phyloP scores from a whole-genome alignment of 352 stramenopile genomes.

The Blastocystis sp. region DNA sequence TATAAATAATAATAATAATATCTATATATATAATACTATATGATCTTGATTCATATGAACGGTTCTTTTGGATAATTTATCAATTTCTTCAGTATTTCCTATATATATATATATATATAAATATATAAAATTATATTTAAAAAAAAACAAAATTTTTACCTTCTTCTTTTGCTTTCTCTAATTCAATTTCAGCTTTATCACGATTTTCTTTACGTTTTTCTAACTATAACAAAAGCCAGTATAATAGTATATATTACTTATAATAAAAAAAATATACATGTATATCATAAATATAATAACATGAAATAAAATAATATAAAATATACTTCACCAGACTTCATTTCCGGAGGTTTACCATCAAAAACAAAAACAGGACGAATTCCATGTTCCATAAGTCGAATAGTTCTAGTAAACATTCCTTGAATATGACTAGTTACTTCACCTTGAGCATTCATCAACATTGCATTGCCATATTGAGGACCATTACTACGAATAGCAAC shows the following conservation, averaged over 20 bases:
- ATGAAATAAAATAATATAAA: background rate
- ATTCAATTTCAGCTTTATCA: slow-evolving; percentile 50
- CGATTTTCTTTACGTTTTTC: slow-evolving; percentile 40
- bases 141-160: too few species aligned
- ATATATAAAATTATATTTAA: too few species aligned
- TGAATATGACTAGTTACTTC: slow-evolving; percentile 75
- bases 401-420: slow-evolving; percentile 95
- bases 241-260: slow-evolving; percentile 42
- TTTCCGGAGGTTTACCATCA: slow-evolving; percentile 84
- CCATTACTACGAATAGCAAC: slow-evolving; percentile 42
- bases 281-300: background rate
- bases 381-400: slow-evolving; percentile 85
- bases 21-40: too few species aligned
- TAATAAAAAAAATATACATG: slow-evolving; percentile 20
- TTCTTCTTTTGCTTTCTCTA: slow-evolving; percentile 57
- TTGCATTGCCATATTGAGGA: slow-evolving; percentile 38
- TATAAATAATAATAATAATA: too few species aligned
- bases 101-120: slow-evolving; percentile 44
- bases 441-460: slow-evolving; percentile 86
- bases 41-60: slow-evolving; percentile 67
- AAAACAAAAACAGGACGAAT: slow-evolving; percentile 95
- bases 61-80: slow-evolving; percentile 72
- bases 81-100: slow-evolving; percentile 62
- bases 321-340: slow-evolving; percentile 82
- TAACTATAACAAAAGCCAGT: background rate